Evolutionary conservation across 176 grass and related monocot genomes (phyloP), one percentile per base, ranked within the genome.

Genomic region (Urochloa ruziziensis): DNA sequence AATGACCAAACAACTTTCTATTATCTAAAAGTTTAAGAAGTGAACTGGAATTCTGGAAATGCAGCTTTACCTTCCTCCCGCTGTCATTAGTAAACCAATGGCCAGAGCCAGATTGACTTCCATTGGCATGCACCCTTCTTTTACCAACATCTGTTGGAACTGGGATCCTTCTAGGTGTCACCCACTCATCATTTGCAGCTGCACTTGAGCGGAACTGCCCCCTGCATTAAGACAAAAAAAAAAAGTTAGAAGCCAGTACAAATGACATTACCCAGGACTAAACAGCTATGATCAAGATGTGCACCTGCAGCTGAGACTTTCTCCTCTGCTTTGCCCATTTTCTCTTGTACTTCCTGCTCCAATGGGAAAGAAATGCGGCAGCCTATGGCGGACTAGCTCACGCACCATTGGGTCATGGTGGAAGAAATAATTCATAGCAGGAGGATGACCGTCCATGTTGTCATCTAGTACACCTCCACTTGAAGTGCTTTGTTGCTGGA

Each of bases 81-180:
- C 84, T 80, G 32, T 95, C 73, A 52, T 71, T 75, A 10, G 96
- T 98, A 74, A 93, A 90, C 96, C 93, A 98, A 80, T 91, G 96
- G 68, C 96, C 93, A 84, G 95, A 88, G 43, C 96, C 96, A 79
- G 95, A 90, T 21, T 84, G 79, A 59, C 37, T 73, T 54, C 74
- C 92, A 75, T 24, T 36, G 23, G 86, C 89, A 86, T 79, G 82
- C 63, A 93, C 86, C 86, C 91, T 90, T 81, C 92, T 91, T 86
- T 81, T 93, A 61, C 80, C 85, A 82, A 82, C 89, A 90, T 95
- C 92, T 59, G 84, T 84, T 70, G 89, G 84, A 83, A 83, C 47
- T 15, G 75, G 67, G 61, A 63, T 52, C 15, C 78, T 81, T 39
- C n/a, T n/a, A n/a, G 74, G 79, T 28, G 78, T 91, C 53, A 90